Evolutionary conservation across 2,329 filamentous ascomycete species (phyloP).

Genomic region (Pseudopithomyces chartarum): DNA sequence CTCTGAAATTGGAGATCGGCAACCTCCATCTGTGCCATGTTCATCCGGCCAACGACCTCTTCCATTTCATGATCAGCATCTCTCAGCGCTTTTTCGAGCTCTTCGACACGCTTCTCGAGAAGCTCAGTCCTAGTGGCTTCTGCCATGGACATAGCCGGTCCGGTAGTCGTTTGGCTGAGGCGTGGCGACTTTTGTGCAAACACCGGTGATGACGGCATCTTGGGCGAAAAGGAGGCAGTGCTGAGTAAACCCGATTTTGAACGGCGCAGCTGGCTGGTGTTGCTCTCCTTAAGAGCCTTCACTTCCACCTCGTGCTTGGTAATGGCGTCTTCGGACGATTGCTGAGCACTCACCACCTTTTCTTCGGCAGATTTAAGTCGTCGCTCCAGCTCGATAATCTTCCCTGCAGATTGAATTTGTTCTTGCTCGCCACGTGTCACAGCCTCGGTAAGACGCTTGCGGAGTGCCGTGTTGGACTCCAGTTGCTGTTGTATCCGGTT

Average conservation of each 20-base stretch:
- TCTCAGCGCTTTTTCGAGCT: conserved; percentile 80
- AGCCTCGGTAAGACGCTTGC: conserved; percentile 76
- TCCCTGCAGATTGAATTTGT: conserved; percentile 77
- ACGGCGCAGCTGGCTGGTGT: conserved; percentile 77
- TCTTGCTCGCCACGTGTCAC: conserved; percentile 83
- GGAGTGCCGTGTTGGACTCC: conserved; percentile 74
- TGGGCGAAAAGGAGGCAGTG: conserved; percentile 59
- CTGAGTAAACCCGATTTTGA: conserved; percentile 61
- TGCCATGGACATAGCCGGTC: conserved; percentile 62
- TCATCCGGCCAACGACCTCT: conserved; percentile 82
- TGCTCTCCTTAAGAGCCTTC: conserved; percentile 72
- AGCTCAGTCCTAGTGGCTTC: conserved; percentile 75
- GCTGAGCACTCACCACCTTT: conserved; percentile 79
- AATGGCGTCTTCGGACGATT: conserved; percentile 83
- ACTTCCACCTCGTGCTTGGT: conserved; percentile 86
- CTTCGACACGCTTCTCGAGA: conserved; percentile 77
- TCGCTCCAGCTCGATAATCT: conserved; percentile 82
- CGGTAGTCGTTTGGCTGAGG: conserved; percentile 65
- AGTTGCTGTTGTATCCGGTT: conserved; percentile 80
- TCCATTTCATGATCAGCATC: conserved; percentile 83
- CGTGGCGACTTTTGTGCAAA: conserved; percentile 64
- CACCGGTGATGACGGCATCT: conserved; percentile 66
- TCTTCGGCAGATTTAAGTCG: conserved; percentile 84
- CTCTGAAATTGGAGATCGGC: conserved; percentile 75
- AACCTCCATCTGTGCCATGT: conserved; percentile 81